phyloP scores from a whole-genome alignment of 768 basidiomycete genomes.

The Auriscalpium vulgare region DNA sequence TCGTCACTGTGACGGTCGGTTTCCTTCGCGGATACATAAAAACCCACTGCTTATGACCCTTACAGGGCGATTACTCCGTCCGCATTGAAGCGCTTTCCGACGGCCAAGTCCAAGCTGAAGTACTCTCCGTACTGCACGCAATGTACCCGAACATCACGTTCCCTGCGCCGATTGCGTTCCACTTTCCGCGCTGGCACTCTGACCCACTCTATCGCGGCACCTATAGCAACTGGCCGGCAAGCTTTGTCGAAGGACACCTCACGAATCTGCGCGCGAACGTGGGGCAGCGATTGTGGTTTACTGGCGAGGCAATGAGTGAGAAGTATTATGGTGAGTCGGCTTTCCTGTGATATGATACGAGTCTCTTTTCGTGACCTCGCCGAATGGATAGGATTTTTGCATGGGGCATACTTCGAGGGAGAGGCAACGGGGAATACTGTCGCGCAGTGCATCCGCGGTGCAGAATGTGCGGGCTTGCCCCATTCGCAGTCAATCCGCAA shows the following conservation, averaged over 20 bases:
- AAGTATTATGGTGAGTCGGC: conserved; percentile 46
- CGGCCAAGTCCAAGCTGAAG: conserved; percentile 40
- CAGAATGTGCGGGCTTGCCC: conserved; percentile 20
- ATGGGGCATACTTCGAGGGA: conserved; percentile 55
- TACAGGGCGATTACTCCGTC: conserved; percentile 48
- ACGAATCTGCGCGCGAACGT: conserved; percentile 50
- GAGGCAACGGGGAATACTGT: conserved; percentile 31
- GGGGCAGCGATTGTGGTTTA: conserved; percentile 45
- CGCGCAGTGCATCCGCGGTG: conserved; percentile 32
- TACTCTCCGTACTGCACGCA: conserved; percentile 40
- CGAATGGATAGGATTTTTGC: conserved; percentile 37
- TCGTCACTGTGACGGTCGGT: conserved; percentile 39
- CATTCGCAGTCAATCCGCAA: conserved; percentile 23
- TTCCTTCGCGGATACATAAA: not conserved
- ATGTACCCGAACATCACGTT: conserved; percentile 50
- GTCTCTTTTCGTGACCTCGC: not conserved
- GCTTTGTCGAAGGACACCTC: conserved; percentile 41
- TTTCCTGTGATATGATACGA: not conserved
- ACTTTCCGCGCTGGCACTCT: conserved; percentile 41
- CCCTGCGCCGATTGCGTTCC: conserved; percentile 46
- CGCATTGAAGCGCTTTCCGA: conserved; percentile 48
- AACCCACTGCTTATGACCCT: not conserved
- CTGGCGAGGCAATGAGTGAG: conserved; percentile 54
- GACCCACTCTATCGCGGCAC: conserved; percentile 49
- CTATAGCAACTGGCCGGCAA: conserved; percentile 59